phyloP scores from a whole-genome alignment of 2,329 filamentous ascomycete genomes.

The Verticillium zaregamsianum region DNA sequence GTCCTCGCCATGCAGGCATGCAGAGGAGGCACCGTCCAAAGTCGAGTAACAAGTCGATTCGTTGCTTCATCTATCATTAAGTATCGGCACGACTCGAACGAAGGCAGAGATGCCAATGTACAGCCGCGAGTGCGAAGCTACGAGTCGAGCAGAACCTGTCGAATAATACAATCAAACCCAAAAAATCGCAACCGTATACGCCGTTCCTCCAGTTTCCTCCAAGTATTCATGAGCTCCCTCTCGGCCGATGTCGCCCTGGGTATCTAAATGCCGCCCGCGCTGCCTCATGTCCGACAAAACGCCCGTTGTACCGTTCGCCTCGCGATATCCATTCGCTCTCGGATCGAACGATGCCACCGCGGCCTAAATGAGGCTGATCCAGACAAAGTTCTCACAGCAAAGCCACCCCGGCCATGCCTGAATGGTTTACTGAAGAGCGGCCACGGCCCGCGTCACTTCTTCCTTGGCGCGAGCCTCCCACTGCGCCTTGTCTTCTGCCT shows the following conservation, averaged over 20 bases:
- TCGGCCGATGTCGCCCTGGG: slow-evolving; percentile 6
- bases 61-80: background rate
- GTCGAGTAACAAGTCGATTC: background rate
- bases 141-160: background rate
- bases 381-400: background rate
- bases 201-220: background rate
- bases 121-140: background rate
- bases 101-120: background rate
- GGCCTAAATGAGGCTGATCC: background rate
- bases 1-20: background rate
- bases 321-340: background rate
- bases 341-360: background rate
- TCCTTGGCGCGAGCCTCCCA: slow-evolving; percentile 74
- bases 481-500: slow-evolving; percentile 61
- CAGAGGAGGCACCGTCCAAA: background rate
- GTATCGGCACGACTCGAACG: background rate
- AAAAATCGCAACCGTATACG: background rate
- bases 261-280: slow-evolving; percentile 15
- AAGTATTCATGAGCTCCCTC: background rate
- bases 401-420: background rate
- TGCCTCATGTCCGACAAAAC: background rate
- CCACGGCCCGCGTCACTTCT: slow-evolving; percentile 75
- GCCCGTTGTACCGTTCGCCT: background rate
- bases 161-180: background rate
- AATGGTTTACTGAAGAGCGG: slow-evolving; percentile 33